Percentiles rank a stretch among this genome's conserved stretches.
Conservation (phyloP, 2,329 filamentous ascomycete genomes). For the Falciphora oryzae region DNA sequence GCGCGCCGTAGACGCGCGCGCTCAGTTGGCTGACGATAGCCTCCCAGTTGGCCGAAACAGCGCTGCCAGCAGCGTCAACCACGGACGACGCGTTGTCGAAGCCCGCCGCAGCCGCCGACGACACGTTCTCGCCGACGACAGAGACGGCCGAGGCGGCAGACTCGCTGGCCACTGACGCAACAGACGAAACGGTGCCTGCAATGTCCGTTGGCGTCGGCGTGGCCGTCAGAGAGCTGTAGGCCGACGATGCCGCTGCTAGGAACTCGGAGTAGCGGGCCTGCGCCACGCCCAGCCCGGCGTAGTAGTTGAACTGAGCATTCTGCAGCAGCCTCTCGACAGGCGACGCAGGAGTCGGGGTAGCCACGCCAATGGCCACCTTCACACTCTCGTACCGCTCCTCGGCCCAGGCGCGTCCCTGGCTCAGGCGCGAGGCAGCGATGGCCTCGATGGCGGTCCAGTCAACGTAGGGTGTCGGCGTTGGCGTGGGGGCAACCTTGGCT, state of each 20-base stretch:
- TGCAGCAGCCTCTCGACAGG: constrained; percentile 52
- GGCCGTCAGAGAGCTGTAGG: constrained; percentile 53
- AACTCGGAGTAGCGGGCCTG: constrained; percentile 76
- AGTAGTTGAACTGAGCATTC: constrained; percentile 63
- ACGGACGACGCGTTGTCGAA: constrained; percentile 44
- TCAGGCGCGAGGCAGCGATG: constrained; percentile 63
- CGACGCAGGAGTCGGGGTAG: constrained; percentile 47
- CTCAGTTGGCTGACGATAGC: constrained; percentile 59
- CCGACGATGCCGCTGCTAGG: constrained; percentile 63
- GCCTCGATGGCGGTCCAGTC: constrained; percentile 47
- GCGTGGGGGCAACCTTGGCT: constrained; percentile 26
- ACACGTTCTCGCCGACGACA: constrained; percentile 40
- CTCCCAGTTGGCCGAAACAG: constrained; percentile 47
- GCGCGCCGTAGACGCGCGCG: constrained; percentile 63
- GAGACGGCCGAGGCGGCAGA: constrained; percentile 40
- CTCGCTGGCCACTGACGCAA: constrained; percentile 40
- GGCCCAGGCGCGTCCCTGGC: constrained; percentile 64
- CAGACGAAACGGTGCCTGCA: constrained; percentile 40
- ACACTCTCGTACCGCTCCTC: constrained; percentile 65
- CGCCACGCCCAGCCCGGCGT: constrained; percentile 70
- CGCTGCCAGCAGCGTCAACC: constrained; percentile 22
- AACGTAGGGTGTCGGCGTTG: constrained; percentile 29
- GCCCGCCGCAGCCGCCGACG: constrained; percentile 31
- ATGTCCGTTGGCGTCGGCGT: constrained; percentile 54
- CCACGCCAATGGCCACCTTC: constrained; percentile 58